Conservation (phyloP, 495 filamentous ascomycete genomes). For the Lophiotrema nucula region DNA sequence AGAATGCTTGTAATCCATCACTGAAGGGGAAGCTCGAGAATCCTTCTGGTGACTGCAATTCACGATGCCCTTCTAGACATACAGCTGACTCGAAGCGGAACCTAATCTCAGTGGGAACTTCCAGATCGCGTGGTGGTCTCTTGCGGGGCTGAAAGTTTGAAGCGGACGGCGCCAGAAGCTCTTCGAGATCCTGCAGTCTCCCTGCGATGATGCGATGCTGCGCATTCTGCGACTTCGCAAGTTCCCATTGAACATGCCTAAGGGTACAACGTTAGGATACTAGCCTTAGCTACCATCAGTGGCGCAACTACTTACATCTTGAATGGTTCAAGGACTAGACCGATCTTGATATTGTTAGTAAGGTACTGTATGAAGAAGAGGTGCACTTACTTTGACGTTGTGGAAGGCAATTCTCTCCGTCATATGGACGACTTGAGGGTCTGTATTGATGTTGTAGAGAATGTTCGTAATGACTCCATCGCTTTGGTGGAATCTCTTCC, state of each 20-base stretch:
- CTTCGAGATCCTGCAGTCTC: conserved; percentile 7
- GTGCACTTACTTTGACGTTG: neutral
- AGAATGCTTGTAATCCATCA: conserved; percentile 28
- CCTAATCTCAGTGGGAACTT: too few relatives aligned
- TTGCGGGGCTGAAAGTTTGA: neutral
- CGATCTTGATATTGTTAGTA: conserved; percentile 34
- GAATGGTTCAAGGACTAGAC: conserved; percentile 31
- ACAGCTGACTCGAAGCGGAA: too few relatives aligned
- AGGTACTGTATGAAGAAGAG: neutral
- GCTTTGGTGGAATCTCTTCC: conserved; percentile 2
- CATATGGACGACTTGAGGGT: conserved; percentile 29
- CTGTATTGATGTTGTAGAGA: conserved; percentile 29
- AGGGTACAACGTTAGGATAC: too few relatives aligned
- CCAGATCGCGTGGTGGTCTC: neutral
- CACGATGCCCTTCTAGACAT: too few relatives aligned
- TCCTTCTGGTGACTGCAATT: too few relatives aligned
- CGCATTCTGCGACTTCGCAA: conserved; percentile 21
- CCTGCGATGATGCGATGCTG: neutral
- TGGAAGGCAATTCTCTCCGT: conserved; percentile 12
- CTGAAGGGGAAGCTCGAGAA: conserved; percentile 32
- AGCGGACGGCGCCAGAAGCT: conserved; percentile 23
- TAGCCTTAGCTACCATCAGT: too few relatives aligned
- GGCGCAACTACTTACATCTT: conserved; percentile 17
- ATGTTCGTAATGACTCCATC: conserved; percentile 15
- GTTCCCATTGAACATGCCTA: conserved; percentile 28